These are phyloP conservation scores for Saccharomyces hybrid DNA, from an alignment of 1,139 yeast genomes.

Conservation along the genomic window DNA sequence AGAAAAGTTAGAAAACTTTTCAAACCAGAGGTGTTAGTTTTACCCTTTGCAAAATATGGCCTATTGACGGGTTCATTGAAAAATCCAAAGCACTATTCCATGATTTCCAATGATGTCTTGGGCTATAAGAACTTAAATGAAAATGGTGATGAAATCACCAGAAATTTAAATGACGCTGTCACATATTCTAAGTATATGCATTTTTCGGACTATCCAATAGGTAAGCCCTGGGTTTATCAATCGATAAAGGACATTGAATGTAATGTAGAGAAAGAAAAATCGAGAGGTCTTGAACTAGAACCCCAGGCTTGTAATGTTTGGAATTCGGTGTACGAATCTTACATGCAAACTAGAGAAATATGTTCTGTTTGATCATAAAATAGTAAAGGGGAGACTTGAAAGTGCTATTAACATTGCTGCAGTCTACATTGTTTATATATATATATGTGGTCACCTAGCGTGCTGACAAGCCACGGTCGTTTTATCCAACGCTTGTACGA, in stretches of 20 bases:
- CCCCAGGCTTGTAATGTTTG: slow-evolving; percentile 14
- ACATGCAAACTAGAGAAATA: slow-evolving; percentile 10
- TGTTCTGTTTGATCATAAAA: slow-evolving; percentile 6
- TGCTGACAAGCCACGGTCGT: background rate
- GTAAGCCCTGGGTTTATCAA: slow-evolving; percentile 29
- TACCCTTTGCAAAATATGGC: slow-evolving; percentile 30
- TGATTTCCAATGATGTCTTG: slow-evolving; percentile 22
- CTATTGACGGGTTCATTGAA: slow-evolving; percentile 25
- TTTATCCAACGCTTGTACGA: background rate
- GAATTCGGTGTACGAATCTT: slow-evolving; percentile 18
- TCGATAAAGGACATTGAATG: slow-evolving; percentile 21
- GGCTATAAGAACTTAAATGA: slow-evolving; percentile 22
- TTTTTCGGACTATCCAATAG: slow-evolving; percentile 28
- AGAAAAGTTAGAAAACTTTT: slow-evolving; percentile 22
- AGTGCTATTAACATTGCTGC: background rate
- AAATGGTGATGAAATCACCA: slow-evolving; percentile 11
- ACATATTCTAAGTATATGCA: slow-evolving; percentile 27
- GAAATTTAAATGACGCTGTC: slow-evolving; percentile 9
- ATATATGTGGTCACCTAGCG: background rate
- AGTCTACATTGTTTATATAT: background rate
- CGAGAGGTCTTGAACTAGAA: slow-evolving; percentile 6
- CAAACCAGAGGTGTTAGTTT: slow-evolving; percentile 24
- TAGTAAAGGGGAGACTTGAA: background rate
- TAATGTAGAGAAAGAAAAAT: slow-evolving; percentile 5
- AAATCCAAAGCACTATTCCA: slow-evolving; percentile 14